Conservation (phyloP, 352 stramenopile genomes). For the Globisporangium barbulae region DNA sequence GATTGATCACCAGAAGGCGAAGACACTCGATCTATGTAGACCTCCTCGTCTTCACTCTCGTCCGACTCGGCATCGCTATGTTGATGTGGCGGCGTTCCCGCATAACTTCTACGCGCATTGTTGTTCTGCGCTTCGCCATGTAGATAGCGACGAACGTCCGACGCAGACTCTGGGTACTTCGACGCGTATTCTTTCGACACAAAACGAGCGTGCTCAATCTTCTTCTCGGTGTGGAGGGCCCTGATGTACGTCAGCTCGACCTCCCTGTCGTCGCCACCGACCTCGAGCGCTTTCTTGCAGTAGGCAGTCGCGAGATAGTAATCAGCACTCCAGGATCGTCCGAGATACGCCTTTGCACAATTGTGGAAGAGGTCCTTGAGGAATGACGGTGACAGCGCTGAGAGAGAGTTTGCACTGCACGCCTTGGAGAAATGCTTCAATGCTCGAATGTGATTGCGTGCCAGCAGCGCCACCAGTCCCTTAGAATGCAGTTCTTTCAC, state of each 20-base stretch:
- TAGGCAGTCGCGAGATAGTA: constrained; percentile 56
- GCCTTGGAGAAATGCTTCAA: constrained; percentile 37
- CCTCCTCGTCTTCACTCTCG: constrained; percentile 19
- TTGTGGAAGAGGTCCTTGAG: constrained; percentile 57
- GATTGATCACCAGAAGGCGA: neutral
- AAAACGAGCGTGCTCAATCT: constrained; percentile 36
- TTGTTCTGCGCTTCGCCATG: constrained; percentile 9
- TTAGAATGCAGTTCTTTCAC: constrained; percentile 26
- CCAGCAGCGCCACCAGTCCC: constrained; percentile 27
- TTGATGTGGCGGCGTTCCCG: neutral
- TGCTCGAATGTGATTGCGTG: constrained; percentile 30
- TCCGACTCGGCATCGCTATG: neutral
- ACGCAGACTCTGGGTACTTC: constrained; percentile 40
- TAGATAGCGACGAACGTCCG: constrained; percentile 41
- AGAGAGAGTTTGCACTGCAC: constrained; percentile 21
- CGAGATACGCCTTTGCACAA: constrained; percentile 63
- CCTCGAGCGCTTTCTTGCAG: constrained; percentile 60
- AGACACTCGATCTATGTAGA: neutral
- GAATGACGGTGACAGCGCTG: constrained; percentile 26
- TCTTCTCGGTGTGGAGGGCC: constrained; percentile 39
- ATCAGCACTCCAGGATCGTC: constrained; percentile 62
- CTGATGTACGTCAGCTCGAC: constrained; percentile 62
- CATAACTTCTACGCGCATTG: neutral
- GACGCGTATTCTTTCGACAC: constrained; percentile 39
- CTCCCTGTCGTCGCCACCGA: constrained; percentile 40